A percentile compares a stretch with the other conserved stretches of the same genome.
Evolutionary conservation across 768 basidiomycete species (phyloP).

Genomic region (Cyclocybe cylindracea): DNA sequence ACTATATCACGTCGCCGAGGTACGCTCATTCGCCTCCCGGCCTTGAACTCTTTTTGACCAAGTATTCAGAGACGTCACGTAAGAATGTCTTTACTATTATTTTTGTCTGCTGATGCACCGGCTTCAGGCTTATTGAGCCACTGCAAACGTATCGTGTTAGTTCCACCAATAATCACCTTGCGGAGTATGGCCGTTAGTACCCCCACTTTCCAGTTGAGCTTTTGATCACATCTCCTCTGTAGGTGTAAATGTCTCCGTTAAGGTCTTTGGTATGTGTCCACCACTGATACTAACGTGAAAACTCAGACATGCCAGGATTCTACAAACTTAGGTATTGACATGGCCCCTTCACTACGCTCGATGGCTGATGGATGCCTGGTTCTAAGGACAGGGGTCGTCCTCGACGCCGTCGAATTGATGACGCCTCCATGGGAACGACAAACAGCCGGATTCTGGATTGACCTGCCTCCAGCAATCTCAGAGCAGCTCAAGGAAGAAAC

Average conservation of each 20-base stretch:
- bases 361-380: neutral
- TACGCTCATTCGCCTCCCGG: slow-evolving; percentile 19
- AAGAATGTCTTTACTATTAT: slow-evolving; percentile 20
- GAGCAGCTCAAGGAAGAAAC: slow-evolving; percentile 51
- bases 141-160: slow-evolving; percentile 74
- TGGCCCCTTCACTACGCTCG: neutral
- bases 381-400: slow-evolving; percentile 56
- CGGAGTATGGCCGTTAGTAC: slow-evolving; percentile 73
- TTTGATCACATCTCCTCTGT: neutral
- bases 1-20: slow-evolving; percentile 80
- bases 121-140: slow-evolving; percentile 71
- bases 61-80: slow-evolving; percentile 71
- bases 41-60: neutral
- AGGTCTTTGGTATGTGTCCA: slow-evolving; percentile 66
- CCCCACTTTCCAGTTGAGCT: neutral
- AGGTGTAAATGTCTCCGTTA: slow-evolving; percentile 66
- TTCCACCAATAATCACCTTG: slow-evolving; percentile 57
- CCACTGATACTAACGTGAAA: neutral
- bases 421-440: slow-evolving; percentile 77
- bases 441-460: slow-evolving; percentile 78
- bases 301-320: slow-evolving; percentile 50
- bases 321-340: slow-evolving; percentile 67
- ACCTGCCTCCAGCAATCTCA: slow-evolving; percentile 59
- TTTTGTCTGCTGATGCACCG: neutral
- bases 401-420: slow-evolving; percentile 78